Evolutionary conservation across 805 yeast species (phyloP).

Genomic region (Ogataea dorogensis): DNA sequence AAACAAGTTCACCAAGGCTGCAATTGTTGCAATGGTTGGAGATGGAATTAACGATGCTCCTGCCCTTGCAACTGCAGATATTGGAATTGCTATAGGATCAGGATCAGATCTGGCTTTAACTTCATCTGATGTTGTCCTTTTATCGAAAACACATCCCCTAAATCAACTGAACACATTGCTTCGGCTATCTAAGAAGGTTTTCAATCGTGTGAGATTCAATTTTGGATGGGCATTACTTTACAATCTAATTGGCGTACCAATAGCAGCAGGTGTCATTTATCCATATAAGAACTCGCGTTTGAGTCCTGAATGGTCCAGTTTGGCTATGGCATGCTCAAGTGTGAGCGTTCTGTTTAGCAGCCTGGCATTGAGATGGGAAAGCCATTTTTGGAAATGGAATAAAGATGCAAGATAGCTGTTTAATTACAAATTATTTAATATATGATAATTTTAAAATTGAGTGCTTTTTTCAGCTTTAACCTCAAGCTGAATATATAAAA

Average conservation of each 20-base stretch:
- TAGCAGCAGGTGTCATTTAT: constrained; percentile 66
- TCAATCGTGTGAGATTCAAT: constrained; percentile 53
- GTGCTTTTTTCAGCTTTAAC: too few relatives aligned
- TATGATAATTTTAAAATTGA: too few relatives aligned
- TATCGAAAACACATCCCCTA: constrained; percentile 52
- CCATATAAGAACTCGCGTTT: constrained; percentile 53
- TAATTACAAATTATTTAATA: too few relatives aligned
- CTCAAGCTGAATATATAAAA: too few relatives aligned
- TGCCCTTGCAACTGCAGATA: constrained; percentile 70
- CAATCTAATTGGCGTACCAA: constrained; percentile 56
- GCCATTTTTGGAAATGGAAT: constrained; percentile 8
- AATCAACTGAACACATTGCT: constrained; percentile 54
- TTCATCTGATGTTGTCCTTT: constrained; percentile 69
- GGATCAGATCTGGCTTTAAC: constrained; percentile 77
- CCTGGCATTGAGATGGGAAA: constrained; percentile 36
- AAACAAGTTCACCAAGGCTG: constrained; percentile 19
- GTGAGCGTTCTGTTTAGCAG: constrained; percentile 59
- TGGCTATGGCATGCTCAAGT: constrained; percentile 62
- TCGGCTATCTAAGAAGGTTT: constrained; percentile 48
- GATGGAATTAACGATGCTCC: constrained; percentile 87
- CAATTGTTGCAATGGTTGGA: constrained; percentile 72
- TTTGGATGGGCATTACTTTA: constrained; percentile 60
- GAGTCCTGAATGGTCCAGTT: constrained; percentile 66
- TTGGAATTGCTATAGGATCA: constrained; percentile 73
- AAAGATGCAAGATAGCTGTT: not conserved